These are phyloP conservation scores for Xylaria sp. DNA, from an alignment of 2,329 filamentous ascomycete species.

Conservation along the genomic window DNA sequence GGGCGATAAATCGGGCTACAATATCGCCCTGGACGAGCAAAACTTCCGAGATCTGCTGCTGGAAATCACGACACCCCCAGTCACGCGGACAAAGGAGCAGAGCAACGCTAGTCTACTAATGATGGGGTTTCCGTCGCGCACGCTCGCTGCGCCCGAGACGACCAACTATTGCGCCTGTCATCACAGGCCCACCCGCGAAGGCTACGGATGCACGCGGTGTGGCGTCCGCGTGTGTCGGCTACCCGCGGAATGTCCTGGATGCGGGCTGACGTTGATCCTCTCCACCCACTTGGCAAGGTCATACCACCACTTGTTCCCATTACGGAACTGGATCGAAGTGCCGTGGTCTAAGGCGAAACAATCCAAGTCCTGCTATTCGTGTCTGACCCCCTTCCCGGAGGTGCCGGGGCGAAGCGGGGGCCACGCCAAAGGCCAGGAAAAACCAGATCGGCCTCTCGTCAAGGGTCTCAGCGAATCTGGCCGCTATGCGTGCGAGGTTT, in stretches of 20 bases:
- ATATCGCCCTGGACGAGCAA: slow-evolving; percentile 84
- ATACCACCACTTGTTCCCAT: slow-evolving; percentile 91
- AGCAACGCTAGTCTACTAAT: slow-evolving; percentile 78
- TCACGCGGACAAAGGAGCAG: slow-evolving; percentile 73
- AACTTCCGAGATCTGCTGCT: slow-evolving; percentile 93
- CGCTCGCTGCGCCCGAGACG: slow-evolving; percentile 73
- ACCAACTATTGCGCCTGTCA: slow-evolving; percentile 90
- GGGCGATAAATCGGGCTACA: slow-evolving; percentile 80
- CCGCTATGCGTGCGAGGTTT: slow-evolving; percentile 90
- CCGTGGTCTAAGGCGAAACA: slow-evolving; percentile 77
- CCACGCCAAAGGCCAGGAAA: slow-evolving; percentile 37
- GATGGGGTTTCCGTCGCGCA: slow-evolving; percentile 97
- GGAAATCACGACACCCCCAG: slow-evolving; percentile 87
- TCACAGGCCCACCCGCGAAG: slow-evolving; percentile 81
- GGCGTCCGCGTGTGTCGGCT: slow-evolving; percentile 88
- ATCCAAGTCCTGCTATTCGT: slow-evolving; percentile 79
- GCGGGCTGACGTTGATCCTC: slow-evolving; percentile 90
- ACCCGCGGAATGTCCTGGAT: slow-evolving; percentile 90
- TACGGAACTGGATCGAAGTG: slow-evolving; percentile 91
- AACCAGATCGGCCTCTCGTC: slow-evolving; percentile 40
- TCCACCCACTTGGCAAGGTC: slow-evolving; percentile 94
- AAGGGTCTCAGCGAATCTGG: slow-evolving; percentile 85
- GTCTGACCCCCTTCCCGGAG: slow-evolving; percentile 76
- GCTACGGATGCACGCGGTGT: slow-evolving; percentile 92
- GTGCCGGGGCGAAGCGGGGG: slow-evolving; percentile 46